phyloP scores from a whole-genome alignment of 2,329 filamentous ascomycete species.

The Calonectria henricotiae region DNA sequence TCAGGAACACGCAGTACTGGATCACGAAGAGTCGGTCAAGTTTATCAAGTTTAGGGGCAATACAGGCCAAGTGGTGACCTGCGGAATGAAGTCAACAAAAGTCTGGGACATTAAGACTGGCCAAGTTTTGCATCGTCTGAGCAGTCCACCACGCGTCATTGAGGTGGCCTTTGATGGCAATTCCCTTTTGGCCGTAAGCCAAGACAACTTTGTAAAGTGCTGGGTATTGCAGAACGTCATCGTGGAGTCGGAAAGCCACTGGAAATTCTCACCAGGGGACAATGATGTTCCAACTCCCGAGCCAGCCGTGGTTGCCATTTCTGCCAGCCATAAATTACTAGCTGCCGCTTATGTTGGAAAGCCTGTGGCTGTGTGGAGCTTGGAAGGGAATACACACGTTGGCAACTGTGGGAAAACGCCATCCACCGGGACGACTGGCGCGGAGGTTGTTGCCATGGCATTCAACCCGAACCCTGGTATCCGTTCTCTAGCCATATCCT shows the following conservation, averaged over 20 bases:
- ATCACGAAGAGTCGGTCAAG: slow-evolving; percentile 54
- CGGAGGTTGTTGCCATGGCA: slow-evolving; percentile 53
- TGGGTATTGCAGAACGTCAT: slow-evolving; percentile 52
- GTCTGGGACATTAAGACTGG: slow-evolving; percentile 55
- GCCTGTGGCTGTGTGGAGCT: slow-evolving; percentile 57
- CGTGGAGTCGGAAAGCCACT: slow-evolving; percentile 36
- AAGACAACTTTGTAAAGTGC: slow-evolving; percentile 49
- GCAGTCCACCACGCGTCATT: slow-evolving; percentile 44
- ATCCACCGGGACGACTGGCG: slow-evolving; percentile 53
- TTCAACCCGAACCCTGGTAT: slow-evolving; percentile 58
- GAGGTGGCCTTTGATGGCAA: slow-evolving; percentile 51
- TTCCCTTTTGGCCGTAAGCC: slow-evolving; percentile 50
- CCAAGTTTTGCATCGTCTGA: slow-evolving; percentile 48
- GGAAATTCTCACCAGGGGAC: slow-evolving; percentile 44
- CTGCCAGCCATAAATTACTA: slow-evolving; percentile 53
- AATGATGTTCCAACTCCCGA: slow-evolving; percentile 23
- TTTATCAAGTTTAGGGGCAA: slow-evolving; percentile 54
- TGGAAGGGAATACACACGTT: slow-evolving; percentile 52
- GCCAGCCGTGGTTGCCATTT: slow-evolving; percentile 52
- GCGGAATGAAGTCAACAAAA: slow-evolving; percentile 51
- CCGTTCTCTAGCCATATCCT: slow-evolving; percentile 52
- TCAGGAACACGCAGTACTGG: slow-evolving; percentile 50
- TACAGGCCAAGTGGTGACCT: slow-evolving; percentile 52
- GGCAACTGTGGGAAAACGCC: slow-evolving; percentile 57
- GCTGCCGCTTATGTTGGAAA: slow-evolving; percentile 55